These are phyloP conservation scores for Dryas drummondii DNA, from an alignment of 306 rosid genomes.

Conservation along the genomic window DNA sequence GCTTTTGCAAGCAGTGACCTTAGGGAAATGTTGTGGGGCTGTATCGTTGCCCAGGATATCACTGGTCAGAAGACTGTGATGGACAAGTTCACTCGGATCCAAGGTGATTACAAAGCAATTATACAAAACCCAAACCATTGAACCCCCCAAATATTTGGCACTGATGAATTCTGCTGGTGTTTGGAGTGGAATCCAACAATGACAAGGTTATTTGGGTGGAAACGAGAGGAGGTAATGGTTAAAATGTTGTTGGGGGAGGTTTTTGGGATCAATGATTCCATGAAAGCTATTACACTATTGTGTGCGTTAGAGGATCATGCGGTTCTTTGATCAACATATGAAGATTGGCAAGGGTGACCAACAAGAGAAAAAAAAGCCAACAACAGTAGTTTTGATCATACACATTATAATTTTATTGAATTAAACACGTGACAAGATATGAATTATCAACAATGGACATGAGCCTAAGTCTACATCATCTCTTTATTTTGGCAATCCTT, in stretches of 20 bases:
- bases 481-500: too few relatives aligned
- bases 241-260: slow-evolving; percentile 96
- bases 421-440: too few relatives aligned
- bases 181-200: slow-evolving; percentile 95
- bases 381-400: too few relatives aligned
- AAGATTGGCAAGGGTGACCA: too few relatives aligned
- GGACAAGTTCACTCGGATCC: slow-evolving; percentile 95
- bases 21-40: slow-evolving; percentile 80
- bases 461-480: too few relatives aligned
- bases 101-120: slow-evolving; percentile 97
- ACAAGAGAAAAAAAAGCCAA: too few relatives aligned
- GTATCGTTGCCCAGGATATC: slow-evolving; percentile 96
- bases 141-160: slow-evolving; percentile 92
- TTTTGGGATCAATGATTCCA: slow-evolving; percentile 49
- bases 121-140: slow-evolving; percentile 85
- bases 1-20: slow-evolving; percentile 93
- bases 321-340: too few relatives aligned
- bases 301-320: too few relatives aligned
- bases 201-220: slow-evolving; percentile 85
- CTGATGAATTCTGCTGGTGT: slow-evolving; percentile 98
- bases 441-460: too few relatives aligned
- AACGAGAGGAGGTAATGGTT: slow-evolving; percentile 75
- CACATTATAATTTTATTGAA: too few relatives aligned
- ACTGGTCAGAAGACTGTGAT: slow-evolving; percentile 88
- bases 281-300: too few relatives aligned